Base-by-base conservation (phyloP, 148 eudicot genomes). In the Euryodendron excelsum region DNA sequence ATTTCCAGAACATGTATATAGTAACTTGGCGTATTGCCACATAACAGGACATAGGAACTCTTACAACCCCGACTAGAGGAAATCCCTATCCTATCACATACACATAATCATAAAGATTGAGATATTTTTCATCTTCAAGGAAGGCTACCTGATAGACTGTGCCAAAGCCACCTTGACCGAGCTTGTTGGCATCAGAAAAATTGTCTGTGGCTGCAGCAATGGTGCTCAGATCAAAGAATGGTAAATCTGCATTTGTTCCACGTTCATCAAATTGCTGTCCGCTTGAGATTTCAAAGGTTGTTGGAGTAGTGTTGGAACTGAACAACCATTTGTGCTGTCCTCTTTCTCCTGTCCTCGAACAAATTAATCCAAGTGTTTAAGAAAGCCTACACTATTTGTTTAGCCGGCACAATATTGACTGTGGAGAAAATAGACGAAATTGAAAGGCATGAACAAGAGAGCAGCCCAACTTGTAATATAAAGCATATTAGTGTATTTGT, bases 131-230 rank as follows among this genome's bases (percentile, higher is more conserved):
- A n/a, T n/a, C n/a, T n/a, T n/a, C n/a, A n/a, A n/a, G n/a, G n/a
- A n/a, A n/a, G n/a, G 1, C 81, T 80, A 81, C 83, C 79, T 66
- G 74, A 45, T 74, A 80, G 48, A 74, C 82, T 48, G 58, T 17
- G 52, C 74, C 82, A 41, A 80, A 80, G 18, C 82, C 82, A 68
- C 83, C 83, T 62, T 33, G 58, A 15, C 83, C 83, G 4, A 81
- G 70, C 71, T 76, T 76, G 30, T 69, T 81, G 20, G 79, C 44
- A 62, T 2, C 5, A 30, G 58, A 28, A 36, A 81, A 81, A 62
- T 72, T 71, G 27, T 63, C 36, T 9, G 84, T 81, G 17, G 84
- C 84, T 33, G 56, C 74, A 18, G 27, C 78, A 15, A 83, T 62
- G 14, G 39, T 30, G 53, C 74, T 78, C 9, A 80, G 55, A 41